Conservation (phyloP, 176 grass and related monocot genomes). For the Paspalum notatum region DNA sequence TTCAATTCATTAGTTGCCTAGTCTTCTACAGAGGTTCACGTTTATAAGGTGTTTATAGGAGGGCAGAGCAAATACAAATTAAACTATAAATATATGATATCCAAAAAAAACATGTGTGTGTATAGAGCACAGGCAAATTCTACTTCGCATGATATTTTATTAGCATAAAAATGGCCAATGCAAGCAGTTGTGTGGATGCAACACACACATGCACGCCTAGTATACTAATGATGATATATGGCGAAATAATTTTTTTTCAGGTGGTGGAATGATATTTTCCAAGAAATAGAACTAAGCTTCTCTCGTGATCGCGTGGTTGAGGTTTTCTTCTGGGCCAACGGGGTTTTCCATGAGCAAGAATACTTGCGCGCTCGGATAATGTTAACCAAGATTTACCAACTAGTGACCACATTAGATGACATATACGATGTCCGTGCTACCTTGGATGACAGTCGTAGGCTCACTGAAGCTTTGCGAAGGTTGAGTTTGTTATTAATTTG, state of each 20-base stretch:
- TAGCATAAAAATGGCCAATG: too few species aligned
- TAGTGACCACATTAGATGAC: conserved; percentile 37
- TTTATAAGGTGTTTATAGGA: too few species aligned
- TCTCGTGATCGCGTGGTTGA: conserved; percentile 37
- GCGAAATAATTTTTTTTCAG: neutral
- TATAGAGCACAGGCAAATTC: too few species aligned
- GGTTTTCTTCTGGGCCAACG: conserved; percentile 30
- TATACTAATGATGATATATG: neutral
- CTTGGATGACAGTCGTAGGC: conserved; percentile 22
- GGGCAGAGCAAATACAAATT: too few species aligned
- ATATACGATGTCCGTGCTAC: conserved; percentile 41
- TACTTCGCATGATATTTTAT: too few species aligned
- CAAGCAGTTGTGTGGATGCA: too few species aligned
- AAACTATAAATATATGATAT: too few species aligned
- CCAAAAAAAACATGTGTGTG: too few species aligned
- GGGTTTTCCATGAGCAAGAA: conserved; percentile 31
- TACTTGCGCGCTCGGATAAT: conserved; percentile 31
- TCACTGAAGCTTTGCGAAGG: conserved; percentile 43
- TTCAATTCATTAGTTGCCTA: too few species aligned
- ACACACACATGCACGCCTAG: too few species aligned
- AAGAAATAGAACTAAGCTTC: conserved; percentile 31
- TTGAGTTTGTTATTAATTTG: neutral
- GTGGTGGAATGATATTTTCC: conserved; percentile 46
- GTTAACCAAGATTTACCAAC: conserved; percentile 15
- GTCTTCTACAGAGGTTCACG: too few species aligned